Percentiles rank a stretch among this genome's conserved stretches.
Conservation (phyloP, 2,329 filamentous ascomycete genomes). For the Colletotrichum coccodes region DNA sequence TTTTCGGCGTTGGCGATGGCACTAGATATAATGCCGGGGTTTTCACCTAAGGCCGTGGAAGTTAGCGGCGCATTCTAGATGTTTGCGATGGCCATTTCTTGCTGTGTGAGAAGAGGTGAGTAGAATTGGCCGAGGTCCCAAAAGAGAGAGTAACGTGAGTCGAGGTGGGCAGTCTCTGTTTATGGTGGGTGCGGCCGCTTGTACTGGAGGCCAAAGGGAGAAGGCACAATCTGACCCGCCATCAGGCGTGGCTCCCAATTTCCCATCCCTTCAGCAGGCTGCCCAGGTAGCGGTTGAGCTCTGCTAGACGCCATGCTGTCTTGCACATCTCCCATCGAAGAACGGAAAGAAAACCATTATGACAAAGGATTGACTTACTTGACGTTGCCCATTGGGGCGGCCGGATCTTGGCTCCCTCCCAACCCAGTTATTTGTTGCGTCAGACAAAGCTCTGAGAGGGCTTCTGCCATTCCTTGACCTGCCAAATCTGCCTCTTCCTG, state of each 20-base stretch:
- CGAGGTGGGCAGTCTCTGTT: background rate
- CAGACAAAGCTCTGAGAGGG: constrained; percentile 68
- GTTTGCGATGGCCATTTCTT: background rate
- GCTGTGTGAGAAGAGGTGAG: background rate
- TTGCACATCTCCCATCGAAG: background rate
- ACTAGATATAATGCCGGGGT: constrained; percentile 84
- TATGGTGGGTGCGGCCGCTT: background rate
- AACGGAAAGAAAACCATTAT: background rate
- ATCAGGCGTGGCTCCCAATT: background rate
- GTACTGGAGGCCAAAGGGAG: background rate
- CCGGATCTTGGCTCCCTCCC: constrained; percentile 58
- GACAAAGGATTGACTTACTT: constrained; percentile 50
- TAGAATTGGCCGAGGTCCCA: background rate
- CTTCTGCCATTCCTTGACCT: constrained; percentile 70
- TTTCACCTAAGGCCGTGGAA: constrained; percentile 52
- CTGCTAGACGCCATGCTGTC: background rate
- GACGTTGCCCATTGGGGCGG: constrained; percentile 56
- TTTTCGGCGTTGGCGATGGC: constrained; percentile 91
- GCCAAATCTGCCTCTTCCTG: constrained; percentile 86
- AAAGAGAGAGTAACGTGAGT: background rate
- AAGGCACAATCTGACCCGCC: background rate
- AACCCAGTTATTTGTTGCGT: constrained; percentile 67
- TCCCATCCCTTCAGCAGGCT: background rate
- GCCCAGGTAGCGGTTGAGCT: background rate
- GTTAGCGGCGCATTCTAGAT: constrained; percentile 31